Conservation (phyloP, 1,284 basidiomycete genomes). For the Cutaneotrichosporon sp. region DNA sequence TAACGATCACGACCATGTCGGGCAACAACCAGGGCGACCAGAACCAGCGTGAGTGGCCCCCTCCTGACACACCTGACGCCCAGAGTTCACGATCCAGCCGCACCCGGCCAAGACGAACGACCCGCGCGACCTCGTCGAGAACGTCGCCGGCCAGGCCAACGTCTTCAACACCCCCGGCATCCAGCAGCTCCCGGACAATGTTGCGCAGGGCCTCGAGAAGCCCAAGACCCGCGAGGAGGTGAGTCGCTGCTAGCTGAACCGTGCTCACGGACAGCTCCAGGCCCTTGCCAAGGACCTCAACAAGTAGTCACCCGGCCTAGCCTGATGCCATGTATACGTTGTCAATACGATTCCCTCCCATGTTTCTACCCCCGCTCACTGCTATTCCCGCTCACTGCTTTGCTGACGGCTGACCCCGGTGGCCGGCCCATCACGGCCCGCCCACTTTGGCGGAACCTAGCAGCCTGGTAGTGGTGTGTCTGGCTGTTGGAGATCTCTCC, state of each 20-base stretch:
- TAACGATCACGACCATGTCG: not conserved
- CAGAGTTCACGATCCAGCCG: constrained; percentile 54
- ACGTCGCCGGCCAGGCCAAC: constrained; percentile 40
- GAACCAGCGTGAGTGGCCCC: not conserved
- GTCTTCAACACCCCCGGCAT: constrained; percentile 47
- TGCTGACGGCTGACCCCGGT: no score
- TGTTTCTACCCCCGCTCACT: no score
- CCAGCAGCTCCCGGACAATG: constrained; percentile 38
- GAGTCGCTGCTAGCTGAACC: constrained; percentile 23
- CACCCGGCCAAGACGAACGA: constrained; percentile 56
- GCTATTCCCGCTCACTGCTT: no score
- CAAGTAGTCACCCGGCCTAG: constrained; percentile 10
- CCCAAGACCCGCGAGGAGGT: constrained; percentile 54
- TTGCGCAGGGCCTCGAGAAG: constrained; percentile 48
- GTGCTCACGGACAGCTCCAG: constrained; percentile 17
- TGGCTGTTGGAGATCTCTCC: no score
- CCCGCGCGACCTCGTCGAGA: constrained; percentile 48
- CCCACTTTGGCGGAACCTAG: no score
- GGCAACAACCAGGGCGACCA: constrained; percentile 1
- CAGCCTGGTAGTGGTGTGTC: no score
- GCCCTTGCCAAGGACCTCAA: constrained; percentile 25
- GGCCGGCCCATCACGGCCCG: no score
- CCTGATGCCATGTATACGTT: constrained; percentile 1
- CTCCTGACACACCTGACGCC: not conserved
- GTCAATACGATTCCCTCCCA: not conserved